A percentile compares a stretch with the other conserved stretches of the same genome.
These are phyloP conservation scores for Salicornia ramosissima DNA, from an alignment of 148 eudicot species.

Conservation along the genomic window DNA sequence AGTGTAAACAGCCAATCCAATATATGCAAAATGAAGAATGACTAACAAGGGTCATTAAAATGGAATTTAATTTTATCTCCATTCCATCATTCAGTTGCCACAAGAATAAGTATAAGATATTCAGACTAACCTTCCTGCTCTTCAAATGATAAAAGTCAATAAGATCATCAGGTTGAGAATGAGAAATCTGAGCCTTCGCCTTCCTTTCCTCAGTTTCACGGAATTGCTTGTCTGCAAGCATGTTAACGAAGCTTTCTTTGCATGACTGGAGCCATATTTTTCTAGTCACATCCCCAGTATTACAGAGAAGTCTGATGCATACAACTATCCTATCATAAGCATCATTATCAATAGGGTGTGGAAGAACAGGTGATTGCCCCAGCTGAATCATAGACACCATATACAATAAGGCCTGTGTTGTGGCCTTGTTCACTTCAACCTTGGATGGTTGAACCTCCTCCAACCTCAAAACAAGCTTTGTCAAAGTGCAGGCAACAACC, in stretches of 20 bases:
- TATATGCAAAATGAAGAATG: not conserved
- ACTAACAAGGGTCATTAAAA: not conserved
- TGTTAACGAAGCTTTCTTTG: conserved; percentile 79
- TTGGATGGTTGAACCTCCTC: conserved; percentile 90
- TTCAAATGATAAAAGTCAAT: conserved; percentile 94
- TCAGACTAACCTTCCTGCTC: conserved; percentile 74
- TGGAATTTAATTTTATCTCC: not conserved
- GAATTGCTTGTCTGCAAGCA: conserved; percentile 92
- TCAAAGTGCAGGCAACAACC: conserved; percentile 79
- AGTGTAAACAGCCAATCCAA: not conserved
- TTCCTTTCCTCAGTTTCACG: conserved; percentile 88
- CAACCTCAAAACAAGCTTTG: conserved; percentile 70
- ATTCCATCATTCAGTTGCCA: not conserved
- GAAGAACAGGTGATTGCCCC: conserved; percentile 79
- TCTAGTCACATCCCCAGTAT: conserved; percentile 58
- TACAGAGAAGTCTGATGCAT: conserved; percentile 75
- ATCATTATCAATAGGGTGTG: conserved; percentile 87
- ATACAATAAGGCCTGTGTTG: conserved; percentile 50
- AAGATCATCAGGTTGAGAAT: conserved; percentile 93
- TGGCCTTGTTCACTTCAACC: conserved; percentile 75
- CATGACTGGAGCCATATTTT: conserved; percentile 91
- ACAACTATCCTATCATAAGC: conserved; percentile 78
- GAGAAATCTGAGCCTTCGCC: conserved; percentile 79
- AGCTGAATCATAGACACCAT: conserved; percentile 85
- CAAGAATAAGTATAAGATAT: not conserved